Conservation (phyloP, 208 protist genomes). For the Acanthamoeba sp. region DNA sequence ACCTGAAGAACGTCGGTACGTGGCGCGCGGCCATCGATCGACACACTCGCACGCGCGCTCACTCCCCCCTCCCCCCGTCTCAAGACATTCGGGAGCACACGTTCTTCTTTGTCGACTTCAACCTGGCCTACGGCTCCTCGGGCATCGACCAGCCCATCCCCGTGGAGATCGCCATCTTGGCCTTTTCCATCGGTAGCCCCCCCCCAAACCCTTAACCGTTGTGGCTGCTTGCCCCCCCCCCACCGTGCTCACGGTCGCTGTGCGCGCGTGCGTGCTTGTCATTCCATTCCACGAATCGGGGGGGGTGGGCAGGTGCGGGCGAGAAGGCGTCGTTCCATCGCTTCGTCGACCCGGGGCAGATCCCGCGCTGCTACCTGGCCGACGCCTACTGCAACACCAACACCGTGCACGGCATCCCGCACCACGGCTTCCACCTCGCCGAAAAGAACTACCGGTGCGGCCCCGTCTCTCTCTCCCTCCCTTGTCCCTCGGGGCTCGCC, state of each 20-base stretch:
- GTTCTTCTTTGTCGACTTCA: conserved; percentile 38
- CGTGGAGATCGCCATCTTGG: not conserved
- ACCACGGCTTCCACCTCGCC: conserved; percentile 24
- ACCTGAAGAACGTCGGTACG: not conserved
- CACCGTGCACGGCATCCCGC: not conserved
- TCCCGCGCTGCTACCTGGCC: conserved; percentile 10
- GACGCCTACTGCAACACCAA: not conserved
- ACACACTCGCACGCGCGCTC: not conserved
- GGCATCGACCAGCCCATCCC: not conserved
- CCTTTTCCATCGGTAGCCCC: not conserved
- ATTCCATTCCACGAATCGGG: no score
- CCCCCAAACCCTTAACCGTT: not conserved
- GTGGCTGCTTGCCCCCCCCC: no score
- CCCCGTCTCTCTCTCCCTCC: not conserved
- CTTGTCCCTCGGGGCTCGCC: no score
- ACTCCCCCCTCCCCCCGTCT: not conserved
- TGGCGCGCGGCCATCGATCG: not conserved
- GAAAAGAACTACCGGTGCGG: conserved; percentile 3
- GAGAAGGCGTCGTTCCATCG: conserved; percentile 30
- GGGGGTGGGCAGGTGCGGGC: not conserved
- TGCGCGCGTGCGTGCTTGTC: no score
- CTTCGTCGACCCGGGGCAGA: not conserved
- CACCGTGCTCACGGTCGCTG: no score
- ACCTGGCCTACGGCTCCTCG: not conserved
- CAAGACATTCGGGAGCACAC: conserved; percentile 5